These are phyloP conservation scores for Tubosaeta sp. DNA, from an alignment of 768 basidiomycete species.

Conservation along the genomic window DNA sequence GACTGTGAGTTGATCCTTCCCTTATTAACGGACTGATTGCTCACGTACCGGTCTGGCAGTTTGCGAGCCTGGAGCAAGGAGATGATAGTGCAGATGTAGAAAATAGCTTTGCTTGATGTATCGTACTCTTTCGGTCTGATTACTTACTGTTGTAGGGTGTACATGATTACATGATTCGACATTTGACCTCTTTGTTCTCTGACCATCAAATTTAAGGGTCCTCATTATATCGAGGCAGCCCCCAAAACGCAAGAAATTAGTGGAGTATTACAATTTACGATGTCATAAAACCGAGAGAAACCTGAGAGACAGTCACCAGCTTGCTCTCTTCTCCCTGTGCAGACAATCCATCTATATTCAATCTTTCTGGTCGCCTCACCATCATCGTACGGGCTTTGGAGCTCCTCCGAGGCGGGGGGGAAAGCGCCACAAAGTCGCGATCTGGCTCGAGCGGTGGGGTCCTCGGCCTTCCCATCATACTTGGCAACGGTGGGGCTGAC, in stretches of 20 bases:
- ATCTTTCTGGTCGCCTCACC: constrained; percentile 9
- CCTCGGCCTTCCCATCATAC: neutral
- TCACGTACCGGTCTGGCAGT: constrained; percentile 40
- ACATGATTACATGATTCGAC: neutral
- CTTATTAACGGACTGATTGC: neutral
- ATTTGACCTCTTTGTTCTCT: neutral
- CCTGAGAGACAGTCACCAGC: constrained; percentile 39
- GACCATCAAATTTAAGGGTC: neutral
- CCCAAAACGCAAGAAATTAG: constrained; percentile 16
- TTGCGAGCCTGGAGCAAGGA: constrained; percentile 83
- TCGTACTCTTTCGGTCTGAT: constrained; percentile 6
- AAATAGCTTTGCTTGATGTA: constrained; percentile 79
- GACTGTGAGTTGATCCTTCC: constrained; percentile 50
- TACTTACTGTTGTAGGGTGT: no score
- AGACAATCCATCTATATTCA: constrained; percentile 9
- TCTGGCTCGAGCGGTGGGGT: constrained; percentile 23
- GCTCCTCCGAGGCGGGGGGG: constrained; percentile 60
- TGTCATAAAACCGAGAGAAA: constrained; percentile 49
- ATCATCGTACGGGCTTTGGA: constrained; percentile 43
- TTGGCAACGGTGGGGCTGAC: constrained; percentile 19
- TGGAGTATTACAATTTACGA: constrained; percentile 27
- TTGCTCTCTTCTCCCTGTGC: constrained; percentile 8
- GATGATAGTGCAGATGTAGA: constrained; percentile 96
- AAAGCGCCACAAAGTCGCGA: constrained; percentile 46
- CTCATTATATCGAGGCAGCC: neutral